Evolutionary conservation across 768 basidiomycete genomes (phyloP), one percentile per base, ranked within the genome.

Genomic region (Tricholoma flavovirens): DNA sequence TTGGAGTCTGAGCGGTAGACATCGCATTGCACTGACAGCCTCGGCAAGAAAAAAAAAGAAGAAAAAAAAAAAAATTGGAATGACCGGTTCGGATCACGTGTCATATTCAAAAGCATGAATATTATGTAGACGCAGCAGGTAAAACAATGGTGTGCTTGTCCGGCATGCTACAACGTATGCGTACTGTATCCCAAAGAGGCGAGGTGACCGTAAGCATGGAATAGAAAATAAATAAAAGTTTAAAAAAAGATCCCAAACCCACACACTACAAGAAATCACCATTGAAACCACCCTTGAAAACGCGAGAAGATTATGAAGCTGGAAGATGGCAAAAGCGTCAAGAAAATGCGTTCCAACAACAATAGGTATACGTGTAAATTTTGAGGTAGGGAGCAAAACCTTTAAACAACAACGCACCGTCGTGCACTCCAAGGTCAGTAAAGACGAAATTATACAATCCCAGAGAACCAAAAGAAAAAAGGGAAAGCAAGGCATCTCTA

Each of bases 401-500:
- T 48, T 21, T 42, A 35, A 40, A 21, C 43, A 48, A 30, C 32
- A 42, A 49, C 38, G 51, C 45, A 40, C 53, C 49, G 50, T 45
- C 32, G 21, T 51, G 53, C 38, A 33, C 36, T 29, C 36, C 45
- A 8, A 14, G 12, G 42, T 21, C 29, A 21, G 45, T 30, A 50
- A 46, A 49, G 48, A 24, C n/a, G 49, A 52, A 35, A 22, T 50
- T n/a, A 10, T 52, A 53, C 60, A 58, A 54, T 26, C 33, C 21
- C 38, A 55, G n/a, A 49, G 45, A 36, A 38, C 22, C 14, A 21
- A 14, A 45, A 33, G n/a, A n/a, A 49, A 53, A 49, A n/a, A 46
- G 11, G 19, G 36, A 40, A 12, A 26, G 35, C 15, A 40, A 49
- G 17, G 7, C 17, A 17, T 8, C 21, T 57, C 57, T 75, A 93